Evolutionary conservation across 495 filamentous ascomycete genomes (phyloP), one percentile per base, ranked within the genome.

Genomic region (Trichoderma parareesei): DNA sequence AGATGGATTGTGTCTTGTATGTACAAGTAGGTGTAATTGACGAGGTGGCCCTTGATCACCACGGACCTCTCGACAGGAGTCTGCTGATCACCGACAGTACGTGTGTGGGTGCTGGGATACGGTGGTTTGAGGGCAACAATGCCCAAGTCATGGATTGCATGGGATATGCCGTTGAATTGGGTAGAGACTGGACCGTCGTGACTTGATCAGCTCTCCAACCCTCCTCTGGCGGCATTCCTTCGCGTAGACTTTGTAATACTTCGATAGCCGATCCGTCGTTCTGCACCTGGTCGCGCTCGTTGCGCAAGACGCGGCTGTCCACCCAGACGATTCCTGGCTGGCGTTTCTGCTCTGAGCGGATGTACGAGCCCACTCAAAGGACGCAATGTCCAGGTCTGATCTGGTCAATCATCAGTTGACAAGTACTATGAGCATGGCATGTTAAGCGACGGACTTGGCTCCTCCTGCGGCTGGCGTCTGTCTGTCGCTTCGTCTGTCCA

Each of bases 221-320:
- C 44, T 48, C 44, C 44, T 16, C 44, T 16, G 40, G 40, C 11
- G 40, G 40, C 40, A 11, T 41, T 41, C 6, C 40, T 41, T 41
- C 40, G 40, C 11, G 40, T 41, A 27, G 27, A 27, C 27, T 27
- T 27, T 2, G 27, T 27, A 27, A 27, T 27, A 27, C 27, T 27
- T 27, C 27, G 27, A 27, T 27, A 27, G 27, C 27, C 27, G 27
- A 27, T 27, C 27, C 27, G 27, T 27, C 27, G 27, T 27, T 27
- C 27, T n/a, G 14, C 43, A 57, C 27, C 53, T 57, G 53, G 37
- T 41, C 11, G 53, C 33, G 37, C 11, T 9, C 53, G 10, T 37
- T 57, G 53, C 53, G 53, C 53, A 37, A 57, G 53, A 35, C 53
- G 53, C 53, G 53, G 53, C 53, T 57, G 27, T 57, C 27, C 27